Conservation (phyloP, 495 filamentous ascomycete genomes). For the Jackrogersella minutella region DNA sequence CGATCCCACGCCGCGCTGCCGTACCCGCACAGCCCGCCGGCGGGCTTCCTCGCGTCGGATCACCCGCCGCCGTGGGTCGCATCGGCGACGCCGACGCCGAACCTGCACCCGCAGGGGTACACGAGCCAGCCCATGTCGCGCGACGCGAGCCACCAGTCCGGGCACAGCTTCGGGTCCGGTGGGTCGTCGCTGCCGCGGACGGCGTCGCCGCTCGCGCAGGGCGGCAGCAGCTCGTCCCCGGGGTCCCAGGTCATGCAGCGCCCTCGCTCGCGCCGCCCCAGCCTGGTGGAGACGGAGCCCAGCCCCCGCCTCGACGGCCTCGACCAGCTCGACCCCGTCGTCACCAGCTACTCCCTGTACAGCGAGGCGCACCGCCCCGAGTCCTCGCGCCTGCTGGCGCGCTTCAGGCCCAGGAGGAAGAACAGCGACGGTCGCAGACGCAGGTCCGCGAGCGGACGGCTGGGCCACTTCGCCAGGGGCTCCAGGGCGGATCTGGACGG, state of each 20-base stretch:
- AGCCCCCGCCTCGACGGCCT: slow-evolving; percentile 47
- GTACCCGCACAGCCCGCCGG: slow-evolving; percentile 34
- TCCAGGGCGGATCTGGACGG: neutral
- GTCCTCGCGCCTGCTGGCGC: slow-evolving; percentile 19
- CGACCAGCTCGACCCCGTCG: slow-evolving; percentile 41
- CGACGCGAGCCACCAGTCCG: slow-evolving; percentile 51
- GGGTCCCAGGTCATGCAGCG: slow-evolving; percentile 43
- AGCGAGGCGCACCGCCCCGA: slow-evolving; percentile 26
- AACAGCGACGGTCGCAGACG: slow-evolving; percentile 20
- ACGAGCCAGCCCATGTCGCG: slow-evolving; percentile 67
- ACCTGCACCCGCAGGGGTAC: slow-evolving; percentile 54
- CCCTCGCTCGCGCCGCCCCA: slow-evolving; percentile 44
- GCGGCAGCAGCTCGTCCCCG: slow-evolving; percentile 17
- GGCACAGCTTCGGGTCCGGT: slow-evolving; percentile 34
- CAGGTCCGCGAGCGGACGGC: slow-evolving; percentile 14
- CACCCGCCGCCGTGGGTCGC: slow-evolving; percentile 41
- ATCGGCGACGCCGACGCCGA: slow-evolving; percentile 22
- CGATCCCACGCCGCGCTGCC: slow-evolving; percentile 38
- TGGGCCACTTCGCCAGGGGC: neutral
- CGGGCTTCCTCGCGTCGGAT: slow-evolving; percentile 10
- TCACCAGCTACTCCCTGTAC: slow-evolving; percentile 52
- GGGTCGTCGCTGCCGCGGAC: slow-evolving; percentile 30
- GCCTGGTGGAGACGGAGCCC: slow-evolving; percentile 55
- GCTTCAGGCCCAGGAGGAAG: slow-evolving; percentile 23
- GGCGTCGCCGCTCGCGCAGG: too few species aligned